Evolutionary conservation across 495 filamentous ascomycete species (phyloP).

Genomic region (Podospora pseudoanserina): DNA sequence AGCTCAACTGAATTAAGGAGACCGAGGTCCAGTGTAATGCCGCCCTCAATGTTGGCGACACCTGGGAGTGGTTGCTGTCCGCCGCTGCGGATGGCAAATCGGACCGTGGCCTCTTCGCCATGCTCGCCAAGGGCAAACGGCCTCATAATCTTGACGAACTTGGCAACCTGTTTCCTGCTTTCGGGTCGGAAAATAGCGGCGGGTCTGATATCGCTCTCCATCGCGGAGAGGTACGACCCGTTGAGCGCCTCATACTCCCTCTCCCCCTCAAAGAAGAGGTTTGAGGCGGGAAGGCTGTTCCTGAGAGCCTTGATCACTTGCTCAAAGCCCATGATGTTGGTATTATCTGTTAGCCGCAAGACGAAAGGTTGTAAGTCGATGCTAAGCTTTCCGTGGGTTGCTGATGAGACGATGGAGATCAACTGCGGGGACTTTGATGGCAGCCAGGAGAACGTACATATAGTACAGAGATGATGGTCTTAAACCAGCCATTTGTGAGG

Average conservation of each 20-base stretch:
- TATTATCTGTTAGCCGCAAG: not conserved
- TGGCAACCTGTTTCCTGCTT: slow-evolving; percentile 1
- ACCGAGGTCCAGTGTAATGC: not conserved
- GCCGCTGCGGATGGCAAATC: not conserved
- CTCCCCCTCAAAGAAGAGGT: not conserved
- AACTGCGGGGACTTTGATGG: not conserved
- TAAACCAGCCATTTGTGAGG: not conserved
- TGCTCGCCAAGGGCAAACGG: not conserved
- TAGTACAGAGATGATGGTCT: not conserved
- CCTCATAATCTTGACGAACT: not conserved
- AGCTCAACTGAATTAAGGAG: not conserved
- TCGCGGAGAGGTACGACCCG: not conserved
- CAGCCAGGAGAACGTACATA: not conserved
- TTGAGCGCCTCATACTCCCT: not conserved
- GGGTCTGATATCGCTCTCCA: slow-evolving; percentile 1
- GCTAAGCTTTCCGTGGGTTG: not conserved
- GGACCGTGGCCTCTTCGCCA: not conserved
- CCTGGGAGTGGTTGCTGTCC: not conserved
- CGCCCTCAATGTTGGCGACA: not conserved
- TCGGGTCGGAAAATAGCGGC: not conserved
- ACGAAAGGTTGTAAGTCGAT: no score
- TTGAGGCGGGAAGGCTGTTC: not conserved
- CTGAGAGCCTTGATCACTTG: not conserved
- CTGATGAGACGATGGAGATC: not conserved
- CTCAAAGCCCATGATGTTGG: not conserved